Percentiles rank a stretch among this genome's conserved stretches.
phyloP scores from a whole-genome alignment of 73 alveolate species.

The Stentor roeselii region DNA sequence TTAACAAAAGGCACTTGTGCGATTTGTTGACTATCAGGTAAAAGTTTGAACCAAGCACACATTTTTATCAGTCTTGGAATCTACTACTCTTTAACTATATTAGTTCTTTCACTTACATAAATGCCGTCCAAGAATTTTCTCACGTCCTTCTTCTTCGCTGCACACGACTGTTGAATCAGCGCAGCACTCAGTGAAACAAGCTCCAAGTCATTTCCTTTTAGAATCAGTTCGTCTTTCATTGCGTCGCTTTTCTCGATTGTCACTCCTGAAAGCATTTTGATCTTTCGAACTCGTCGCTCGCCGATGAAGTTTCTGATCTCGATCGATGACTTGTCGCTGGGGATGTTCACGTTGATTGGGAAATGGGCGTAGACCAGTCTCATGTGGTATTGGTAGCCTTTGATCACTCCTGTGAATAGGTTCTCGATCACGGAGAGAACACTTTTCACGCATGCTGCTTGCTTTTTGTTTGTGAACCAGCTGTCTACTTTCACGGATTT shows the following conservation, averaged over 20 bases:
- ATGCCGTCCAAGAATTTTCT: conserved; percentile 70
- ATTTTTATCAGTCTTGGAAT: no score
- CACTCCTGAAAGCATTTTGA: conserved; percentile 54
- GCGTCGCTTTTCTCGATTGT: conserved; percentile 35
- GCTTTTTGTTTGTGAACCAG: no score
- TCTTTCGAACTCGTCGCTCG: conserved; percentile 43
- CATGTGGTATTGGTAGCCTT: conserved; percentile 59
- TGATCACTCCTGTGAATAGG: no score
- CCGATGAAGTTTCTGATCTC: conserved; percentile 63
- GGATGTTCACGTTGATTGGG: conserved; percentile 57
- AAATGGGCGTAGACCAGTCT: conserved; percentile 67
- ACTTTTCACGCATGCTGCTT: no score
- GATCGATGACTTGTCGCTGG: conserved; percentile 49
- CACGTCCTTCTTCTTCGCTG: conserved; percentile 54
- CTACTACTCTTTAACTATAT: no score
- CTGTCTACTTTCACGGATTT: no score
- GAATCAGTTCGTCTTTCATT: conserved; percentile 57
- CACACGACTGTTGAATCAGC: conserved; percentile 52
- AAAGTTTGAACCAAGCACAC: no score
- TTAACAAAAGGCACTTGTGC: no score
- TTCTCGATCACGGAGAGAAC: no score
- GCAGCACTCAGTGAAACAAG: conserved; percentile 62
- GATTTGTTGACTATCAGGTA: no score
- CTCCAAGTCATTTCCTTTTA: conserved; percentile 60
- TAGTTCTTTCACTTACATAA: conserved; percentile 53